Conservation (phyloP, 257 asterid genomes). For the Penstemon newberryi region DNA sequence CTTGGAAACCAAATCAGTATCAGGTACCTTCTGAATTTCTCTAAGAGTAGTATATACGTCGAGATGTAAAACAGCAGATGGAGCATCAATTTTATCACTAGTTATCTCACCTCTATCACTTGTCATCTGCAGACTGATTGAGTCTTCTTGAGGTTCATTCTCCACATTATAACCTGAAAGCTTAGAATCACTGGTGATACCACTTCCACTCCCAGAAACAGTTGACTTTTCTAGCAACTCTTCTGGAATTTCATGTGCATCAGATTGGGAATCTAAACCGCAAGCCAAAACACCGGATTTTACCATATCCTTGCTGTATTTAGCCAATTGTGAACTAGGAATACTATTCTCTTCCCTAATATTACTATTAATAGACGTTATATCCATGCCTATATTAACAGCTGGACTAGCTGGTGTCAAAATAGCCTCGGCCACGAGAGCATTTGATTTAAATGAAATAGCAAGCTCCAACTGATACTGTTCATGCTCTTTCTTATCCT, state of each 20-base stretch:
- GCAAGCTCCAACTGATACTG: constrained; percentile 68
- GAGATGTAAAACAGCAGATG: constrained; percentile 22
- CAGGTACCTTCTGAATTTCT: constrained; percentile 20
- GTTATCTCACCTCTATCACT: not conserved
- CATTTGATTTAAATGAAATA: constrained; percentile 74
- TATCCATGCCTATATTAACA: constrained; percentile 29
- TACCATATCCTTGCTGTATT: constrained; percentile 32
- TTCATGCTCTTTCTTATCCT: constrained; percentile 45
- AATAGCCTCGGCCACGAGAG: constrained; percentile 75
- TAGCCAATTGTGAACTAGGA: constrained; percentile 33
- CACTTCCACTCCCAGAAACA: constrained; percentile 29
- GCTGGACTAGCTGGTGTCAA: constrained; percentile 48
- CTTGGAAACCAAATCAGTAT: constrained; percentile 26
- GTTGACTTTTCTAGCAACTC: constrained; percentile 29
- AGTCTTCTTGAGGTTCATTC: constrained; percentile 24
- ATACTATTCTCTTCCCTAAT: constrained; percentile 28
- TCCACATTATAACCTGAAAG: constrained; percentile 23
- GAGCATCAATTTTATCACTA: constrained; percentile 6
- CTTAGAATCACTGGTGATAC: constrained; percentile 23
- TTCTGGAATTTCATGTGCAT: constrained; percentile 32
- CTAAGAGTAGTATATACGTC: constrained; percentile 25
- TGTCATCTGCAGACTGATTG: constrained; percentile 26
- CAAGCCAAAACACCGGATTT: constrained; percentile 24
- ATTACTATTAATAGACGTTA: constrained; percentile 28
- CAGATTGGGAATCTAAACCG: constrained; percentile 31